Percentiles rank a stretch among this genome's conserved stretches.
phyloP scores from a whole-genome alignment of 129 eudicot species.

The Flaveria brownii region DNA sequence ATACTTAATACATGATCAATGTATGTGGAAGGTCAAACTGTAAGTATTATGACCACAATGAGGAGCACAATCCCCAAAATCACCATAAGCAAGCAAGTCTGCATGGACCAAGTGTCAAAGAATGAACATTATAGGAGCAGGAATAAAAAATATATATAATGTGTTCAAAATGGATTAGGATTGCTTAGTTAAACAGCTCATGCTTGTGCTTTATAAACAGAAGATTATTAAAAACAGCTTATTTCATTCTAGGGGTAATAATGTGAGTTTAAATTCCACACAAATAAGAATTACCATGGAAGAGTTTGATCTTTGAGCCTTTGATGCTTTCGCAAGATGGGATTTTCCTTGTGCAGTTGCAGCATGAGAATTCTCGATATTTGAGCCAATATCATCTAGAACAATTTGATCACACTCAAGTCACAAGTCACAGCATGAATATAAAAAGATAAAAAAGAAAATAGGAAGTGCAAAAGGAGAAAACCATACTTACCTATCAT shows the following conservation, averaged over 20 bases:
- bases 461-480: neutral
- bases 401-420: conserved; percentile 4
- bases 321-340: conserved; percentile 80
- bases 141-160: no score
- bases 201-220: neutral
- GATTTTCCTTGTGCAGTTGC: conserved; percentile 86
- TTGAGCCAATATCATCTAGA: conserved; percentile 83
- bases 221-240: neutral
- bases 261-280: neutral
- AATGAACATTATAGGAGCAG: neutral
- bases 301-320: conserved; percentile 80
- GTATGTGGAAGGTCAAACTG: conserved; percentile 40
- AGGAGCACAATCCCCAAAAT: conserved; percentile 81
- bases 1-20: conserved; percentile 3
- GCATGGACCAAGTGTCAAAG: conserved; percentile 24
- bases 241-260: neutral
- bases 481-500: conserved; percentile 59
- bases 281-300: conserved; percentile 57
- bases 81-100: conserved; percentile 90
- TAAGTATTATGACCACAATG: conserved; percentile 69
- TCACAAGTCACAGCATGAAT: neutral
- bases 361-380: conserved; percentile 72
- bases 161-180: neutral
- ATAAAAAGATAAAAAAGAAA: neutral
- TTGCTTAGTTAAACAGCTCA: neutral